These are phyloP conservation scores for Cyanidioschyzon merolae DNA, from an alignment of 23 red algal species.

Conservation along the genomic window DNA sequence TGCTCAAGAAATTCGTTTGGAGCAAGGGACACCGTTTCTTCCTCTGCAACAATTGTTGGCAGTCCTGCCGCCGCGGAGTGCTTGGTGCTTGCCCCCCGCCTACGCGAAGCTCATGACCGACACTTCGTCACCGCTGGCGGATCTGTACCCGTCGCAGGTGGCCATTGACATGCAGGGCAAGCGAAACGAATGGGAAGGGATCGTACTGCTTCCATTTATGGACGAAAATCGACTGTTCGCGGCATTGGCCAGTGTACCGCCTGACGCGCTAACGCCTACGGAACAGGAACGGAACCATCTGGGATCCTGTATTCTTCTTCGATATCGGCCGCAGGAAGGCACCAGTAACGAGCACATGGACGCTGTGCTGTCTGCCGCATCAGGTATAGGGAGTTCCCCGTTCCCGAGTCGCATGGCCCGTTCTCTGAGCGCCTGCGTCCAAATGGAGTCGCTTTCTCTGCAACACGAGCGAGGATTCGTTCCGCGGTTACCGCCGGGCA, in stretches of 20 bases:
- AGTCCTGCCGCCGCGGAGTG: constrained; percentile 52
- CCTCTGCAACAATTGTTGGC: constrained; percentile 76
- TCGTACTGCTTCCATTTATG: constrained; percentile 85
- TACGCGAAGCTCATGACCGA: constrained; percentile 61
- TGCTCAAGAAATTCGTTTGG: constrained; percentile 20
- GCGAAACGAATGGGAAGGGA: constrained; percentile 87
- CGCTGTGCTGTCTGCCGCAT: neutral
- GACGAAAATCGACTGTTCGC: constrained; percentile 52
- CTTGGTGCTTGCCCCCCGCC: constrained; percentile 63
- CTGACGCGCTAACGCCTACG: constrained; percentile 20
- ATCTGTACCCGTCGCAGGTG: constrained; percentile 64
- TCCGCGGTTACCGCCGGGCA: constrained; percentile 17
- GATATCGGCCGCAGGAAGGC: neutral
- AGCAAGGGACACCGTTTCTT: constrained; percentile 45
- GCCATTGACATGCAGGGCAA: constrained; percentile 82
- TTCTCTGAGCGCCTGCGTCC: constrained; percentile 17
- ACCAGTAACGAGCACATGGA: neutral
- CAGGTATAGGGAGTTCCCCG: constrained; percentile 29
- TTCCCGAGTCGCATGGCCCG: constrained; percentile 34
- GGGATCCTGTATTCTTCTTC: constrained; percentile 33
- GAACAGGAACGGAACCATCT: constrained; percentile 37
- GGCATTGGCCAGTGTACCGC: constrained; percentile 33
- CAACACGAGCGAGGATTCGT: constrained; percentile 17
- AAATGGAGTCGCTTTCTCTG: neutral
- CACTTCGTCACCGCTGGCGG: constrained; percentile 45